Evolutionary conservation across 2,329 filamentous ascomycete genomes (phyloP), one percentile per base, ranked within the genome.

Genomic region (Cladobotryum protrusum): DNA sequence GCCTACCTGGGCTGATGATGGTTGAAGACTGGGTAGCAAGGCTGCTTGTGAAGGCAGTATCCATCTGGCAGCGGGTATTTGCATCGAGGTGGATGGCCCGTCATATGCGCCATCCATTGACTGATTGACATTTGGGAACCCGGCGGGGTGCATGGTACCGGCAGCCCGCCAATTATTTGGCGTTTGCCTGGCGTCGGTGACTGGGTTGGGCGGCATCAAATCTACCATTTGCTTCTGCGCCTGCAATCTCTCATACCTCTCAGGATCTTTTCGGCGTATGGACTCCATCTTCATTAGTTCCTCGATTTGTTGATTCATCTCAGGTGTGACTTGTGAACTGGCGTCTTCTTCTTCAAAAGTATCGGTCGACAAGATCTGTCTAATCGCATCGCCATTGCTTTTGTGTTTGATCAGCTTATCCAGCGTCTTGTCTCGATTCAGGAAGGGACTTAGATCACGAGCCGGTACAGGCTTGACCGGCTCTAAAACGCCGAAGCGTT

Each of bases 291-390:
- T 58, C 17, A 67, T 57, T 56, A 67, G 56, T n/a, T 57, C 54
- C 15, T 77, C 71, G 1, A 81, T 80, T 42, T 83, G 77, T 40
- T 67, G 69, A 9, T 72, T 63, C 54, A 90, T 86, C 46, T 86
- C 81, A 0, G 72, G 70, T 0, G 81, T 83, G 18, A 91, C 65
- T 15, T 59, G 58, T 1, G 60, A 61, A 12, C 75, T 74, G 45
- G 83, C 69, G 50, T 86, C 84, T 55, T 90, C 84, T 56, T 81
- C 75, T 56, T 87, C 83, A 56, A 89, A 89, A 0, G 84, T 85
- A 56, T 92, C 85, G 1, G 84, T 86, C 36, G 84, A 77, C 3
- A 79, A 74, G 49, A 92, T 82, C 2, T 70, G 70, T 12, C 73
- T 67, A 43, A 87, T 77, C 8, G 67, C 65, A 11, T 61, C 52